Conservation (phyloP, 805 yeast species). For the Vanderwaltozyma verrucispora region DNA sequence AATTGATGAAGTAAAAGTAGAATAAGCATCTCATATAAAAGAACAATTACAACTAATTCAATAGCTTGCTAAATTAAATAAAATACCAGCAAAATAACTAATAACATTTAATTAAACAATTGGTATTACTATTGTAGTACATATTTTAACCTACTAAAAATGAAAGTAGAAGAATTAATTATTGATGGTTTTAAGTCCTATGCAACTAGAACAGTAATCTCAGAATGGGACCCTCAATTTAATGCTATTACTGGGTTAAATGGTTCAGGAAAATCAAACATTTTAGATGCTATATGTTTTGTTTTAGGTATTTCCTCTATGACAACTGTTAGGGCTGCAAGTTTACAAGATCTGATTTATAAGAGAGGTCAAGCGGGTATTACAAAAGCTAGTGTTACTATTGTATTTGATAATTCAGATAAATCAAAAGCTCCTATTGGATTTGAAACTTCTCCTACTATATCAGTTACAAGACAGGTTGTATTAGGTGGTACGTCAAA, state of each 20-base stretch:
- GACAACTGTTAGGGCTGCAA: conserved; percentile 91
- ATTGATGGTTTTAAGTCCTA: conserved; percentile 97
- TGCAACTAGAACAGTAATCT: conserved; percentile 90
- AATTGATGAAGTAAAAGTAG: background rate
- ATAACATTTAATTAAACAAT: too few relatives aligned
- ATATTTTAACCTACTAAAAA: too few relatives aligned
- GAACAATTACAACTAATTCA: too few relatives aligned
- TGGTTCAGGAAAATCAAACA: conserved; percentile 96
- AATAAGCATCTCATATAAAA: too few relatives aligned
- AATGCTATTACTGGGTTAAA: conserved; percentile 97
- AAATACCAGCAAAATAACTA: too few relatives aligned
- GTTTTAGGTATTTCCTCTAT: conserved; percentile 94
- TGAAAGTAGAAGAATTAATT: conserved; percentile 93
- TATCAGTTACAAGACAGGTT: conserved; percentile 86
- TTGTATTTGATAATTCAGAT: conserved; percentile 85
- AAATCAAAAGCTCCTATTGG: conserved; percentile 74
- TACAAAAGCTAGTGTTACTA: conserved; percentile 92
- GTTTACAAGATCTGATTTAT: conserved; percentile 86
- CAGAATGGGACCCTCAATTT: conserved; percentile 93
- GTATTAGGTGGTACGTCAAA: conserved; percentile 87
- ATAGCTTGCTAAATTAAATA: too few relatives aligned
- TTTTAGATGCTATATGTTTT: conserved; percentile 93
- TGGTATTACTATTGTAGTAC: too few relatives aligned
- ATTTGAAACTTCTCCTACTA: conserved; percentile 63
- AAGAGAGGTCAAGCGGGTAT: conserved; percentile 98